Percentiles rank a stretch among this genome's conserved stretches.
Conservation (phyloP, 768 basidiomycete species). For the Collybia sordida region DNA sequence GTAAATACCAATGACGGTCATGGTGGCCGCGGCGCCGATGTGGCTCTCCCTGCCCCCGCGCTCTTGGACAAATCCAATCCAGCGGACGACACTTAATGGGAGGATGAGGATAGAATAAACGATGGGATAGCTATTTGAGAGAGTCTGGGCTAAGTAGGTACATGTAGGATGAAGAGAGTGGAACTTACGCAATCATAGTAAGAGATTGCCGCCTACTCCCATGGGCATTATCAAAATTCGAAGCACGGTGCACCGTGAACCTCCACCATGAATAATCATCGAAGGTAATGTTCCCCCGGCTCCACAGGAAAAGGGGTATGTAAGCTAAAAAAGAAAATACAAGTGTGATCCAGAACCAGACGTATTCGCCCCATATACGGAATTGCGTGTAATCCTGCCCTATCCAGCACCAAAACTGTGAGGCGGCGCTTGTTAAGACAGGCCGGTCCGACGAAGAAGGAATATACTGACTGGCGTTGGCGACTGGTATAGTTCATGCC, state of each 20-base stretch:
- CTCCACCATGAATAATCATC: slow-evolving; percentile 3
- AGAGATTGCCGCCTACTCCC: slow-evolving; percentile 4
- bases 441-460: background rate
- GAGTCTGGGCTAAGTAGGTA: no score
- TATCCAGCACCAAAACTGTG: slow-evolving; percentile 46
- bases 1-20: slow-evolving; percentile 5
- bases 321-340: slow-evolving; percentile 31
- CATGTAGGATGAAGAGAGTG: background rate
- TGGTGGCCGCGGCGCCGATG: slow-evolving; percentile 5
- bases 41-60: slow-evolving; percentile 3
- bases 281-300: background rate
- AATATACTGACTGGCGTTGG: slow-evolving; percentile 34
- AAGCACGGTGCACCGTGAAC: slow-evolving; percentile 2
- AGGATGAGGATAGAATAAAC: slow-evolving; percentile 7
- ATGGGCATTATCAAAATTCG: background rate
- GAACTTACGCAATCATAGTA: slow-evolving; percentile 7
- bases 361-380: slow-evolving; percentile 40
- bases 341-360: slow-evolving; percentile 46
- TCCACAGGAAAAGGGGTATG: background rate
- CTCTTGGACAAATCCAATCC: slow-evolving; percentile 10
- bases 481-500: slow-evolving; percentile 18
- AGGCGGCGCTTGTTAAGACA: background rate
- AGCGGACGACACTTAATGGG: slow-evolving; percentile 7
- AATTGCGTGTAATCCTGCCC: slow-evolving; percentile 23
- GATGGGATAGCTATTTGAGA: slow-evolving; percentile 1